Base-by-base conservation (phyloP, 2,329 filamentous ascomycete genomes). In the Aspergillus sp. region DNA sequence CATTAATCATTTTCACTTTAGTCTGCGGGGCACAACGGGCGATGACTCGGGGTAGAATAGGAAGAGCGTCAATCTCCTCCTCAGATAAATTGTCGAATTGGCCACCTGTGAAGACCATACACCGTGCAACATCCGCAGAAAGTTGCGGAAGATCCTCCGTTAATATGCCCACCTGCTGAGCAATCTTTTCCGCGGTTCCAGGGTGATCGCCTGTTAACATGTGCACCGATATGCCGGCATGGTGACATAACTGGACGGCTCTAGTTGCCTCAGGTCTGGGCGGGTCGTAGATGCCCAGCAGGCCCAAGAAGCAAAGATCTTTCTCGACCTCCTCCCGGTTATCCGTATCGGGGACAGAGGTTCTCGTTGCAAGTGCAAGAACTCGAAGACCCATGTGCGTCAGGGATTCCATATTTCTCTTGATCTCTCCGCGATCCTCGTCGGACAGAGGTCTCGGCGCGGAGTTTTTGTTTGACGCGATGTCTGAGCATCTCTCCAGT, bases 161-260 rank as follows among this genome's bases (percentile, higher is more conserved):
- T 59, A 94, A 84, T 66, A 95, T 93, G 52, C 90, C 89, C 19
- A 94, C 89, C 74, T 95, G 88, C 62, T 84, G 83, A 8, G 91
- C 90, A 67, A 95, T 93, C 17, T 90, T 90, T 67, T 85, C 85
- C 30, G 90, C 91, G 1, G 90, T 95, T 58, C 89, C 87, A 1
- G 88, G 88, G 71, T 94, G 90, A 68, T 95, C 91, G 60, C 91
- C 91, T 23, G 91, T 95, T 32, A 94, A 83, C 90, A 94, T 93
- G 77, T 92, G 90, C 6, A 93, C 90, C 62, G 84, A 84, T 72
- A 93, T 92, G 53, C 90, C 90, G 27, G 90, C 90, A 50, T 83
- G 83, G 57, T 89, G 85, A 69, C 89, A 92, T 70, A 88, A 84
- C 21, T 81, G 81, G 60, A 93, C 90, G 6, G 90, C 87, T 1